Conservation (phyloP, 2,329 filamentous ascomycete species). For the Exophiala aquamarina region DNA sequence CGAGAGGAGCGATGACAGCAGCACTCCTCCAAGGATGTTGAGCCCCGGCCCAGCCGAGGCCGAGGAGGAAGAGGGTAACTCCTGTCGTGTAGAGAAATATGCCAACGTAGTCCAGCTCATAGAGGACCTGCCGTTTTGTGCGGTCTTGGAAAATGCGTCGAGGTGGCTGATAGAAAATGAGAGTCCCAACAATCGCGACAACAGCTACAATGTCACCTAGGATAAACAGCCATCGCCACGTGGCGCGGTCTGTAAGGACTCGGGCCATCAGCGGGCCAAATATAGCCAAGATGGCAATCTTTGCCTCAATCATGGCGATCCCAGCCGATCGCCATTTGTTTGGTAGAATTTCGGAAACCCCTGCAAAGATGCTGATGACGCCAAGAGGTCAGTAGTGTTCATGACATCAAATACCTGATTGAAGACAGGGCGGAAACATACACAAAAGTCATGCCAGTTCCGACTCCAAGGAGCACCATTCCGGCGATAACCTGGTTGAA, state of each 20-base stretch:
- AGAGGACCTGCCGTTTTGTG: constrained; percentile 37
- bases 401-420: not conserved
- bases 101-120: constrained; percentile 48
- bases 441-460: constrained; percentile 30
- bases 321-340: constrained; percentile 5
- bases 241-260: not conserved
- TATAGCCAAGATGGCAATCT: not conserved
- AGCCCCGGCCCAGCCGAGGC: constrained; percentile 43
- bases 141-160: constrained; percentile 36
- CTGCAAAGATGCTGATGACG: constrained; percentile 1
- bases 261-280: constrained; percentile 3
- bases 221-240: constrained; percentile 7
- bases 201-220: constrained; percentile 2
- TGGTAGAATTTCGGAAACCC: constrained; percentile 3
- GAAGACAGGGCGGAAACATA: not conserved
- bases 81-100: constrained; percentile 44
- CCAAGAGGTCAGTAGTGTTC: not conserved
- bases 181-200: constrained; percentile 1
- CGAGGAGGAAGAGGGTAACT: constrained; percentile 43
- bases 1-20: constrained; percentile 36
- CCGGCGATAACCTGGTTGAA: constrained; percentile 39
- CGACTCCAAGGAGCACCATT: constrained; percentile 38
- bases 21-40: constrained; percentile 43
- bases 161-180: constrained; percentile 49
- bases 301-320: constrained; percentile 1